Conservation (phyloP, 805 yeast species). For the Metschnikowia anglica region DNA sequence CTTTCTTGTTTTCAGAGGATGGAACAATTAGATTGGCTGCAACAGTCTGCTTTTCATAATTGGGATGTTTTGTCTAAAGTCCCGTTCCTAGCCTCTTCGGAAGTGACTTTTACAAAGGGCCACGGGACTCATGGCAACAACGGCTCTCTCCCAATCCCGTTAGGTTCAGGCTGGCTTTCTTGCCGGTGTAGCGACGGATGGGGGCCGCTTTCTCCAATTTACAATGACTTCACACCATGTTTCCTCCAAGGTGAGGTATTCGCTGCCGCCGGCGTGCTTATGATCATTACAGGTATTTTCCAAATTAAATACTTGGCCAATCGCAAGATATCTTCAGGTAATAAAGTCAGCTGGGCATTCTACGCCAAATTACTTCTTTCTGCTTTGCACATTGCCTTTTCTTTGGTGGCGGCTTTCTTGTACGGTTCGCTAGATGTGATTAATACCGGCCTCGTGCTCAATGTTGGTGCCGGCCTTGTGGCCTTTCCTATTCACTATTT, state of each 20-base stretch:
- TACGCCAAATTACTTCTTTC: slow-evolving; percentile 43
- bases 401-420: slow-evolving; percentile 20
- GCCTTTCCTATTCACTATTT: slow-evolving; percentile 61
- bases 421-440: slow-evolving; percentile 23
- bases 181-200: slow-evolving; percentile 47
- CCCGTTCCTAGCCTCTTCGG: slow-evolving; percentile 12
- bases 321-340: slow-evolving; percentile 30
- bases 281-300: slow-evolving; percentile 44
- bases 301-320: slow-evolving; percentile 35
- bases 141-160: slow-evolving; percentile 4
- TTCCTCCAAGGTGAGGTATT: slow-evolving; percentile 54
- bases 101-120: background rate
- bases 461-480: slow-evolving; percentile 46
- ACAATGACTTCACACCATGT: slow-evolving; percentile 61
- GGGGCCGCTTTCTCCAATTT: slow-evolving; percentile 36
- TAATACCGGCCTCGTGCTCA: slow-evolving; percentile 25
- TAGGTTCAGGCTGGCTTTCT: slow-evolving; percentile 24
- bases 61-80: slow-evolving; percentile 19
- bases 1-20: slow-evolving; percentile 3
- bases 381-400: slow-evolving; percentile 39
- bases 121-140: background rate
- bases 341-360: slow-evolving; percentile 39
- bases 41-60: slow-evolving; percentile 14
- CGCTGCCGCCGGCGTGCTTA: slow-evolving; percentile 39
- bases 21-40: slow-evolving; percentile 21